phyloP scores from a whole-genome alignment of 73 alveolate species.

The Paramecium sexaurelia region DNA sequence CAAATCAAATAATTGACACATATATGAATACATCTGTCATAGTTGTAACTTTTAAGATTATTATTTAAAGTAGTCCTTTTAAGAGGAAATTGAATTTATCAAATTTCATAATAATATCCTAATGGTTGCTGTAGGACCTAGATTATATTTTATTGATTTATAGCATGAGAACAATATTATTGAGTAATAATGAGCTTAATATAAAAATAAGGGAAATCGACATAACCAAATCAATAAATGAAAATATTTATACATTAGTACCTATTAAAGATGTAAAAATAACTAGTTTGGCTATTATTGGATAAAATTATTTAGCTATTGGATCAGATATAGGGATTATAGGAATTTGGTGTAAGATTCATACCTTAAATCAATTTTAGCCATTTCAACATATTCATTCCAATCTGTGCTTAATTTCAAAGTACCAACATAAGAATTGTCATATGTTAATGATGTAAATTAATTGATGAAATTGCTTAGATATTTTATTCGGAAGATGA shows the following conservation, averaged over 20 bases:
- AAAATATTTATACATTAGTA: neutral
- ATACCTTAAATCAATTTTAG: neutral
- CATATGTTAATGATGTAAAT: neutral
- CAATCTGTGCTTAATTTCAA: neutral
- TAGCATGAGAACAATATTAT: neutral
- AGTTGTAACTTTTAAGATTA: neutral
- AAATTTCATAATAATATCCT: neutral
- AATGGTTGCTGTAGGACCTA: neutral
- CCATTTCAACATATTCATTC: neutral
- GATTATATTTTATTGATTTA: constrained; percentile 11
- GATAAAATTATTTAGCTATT: neutral
- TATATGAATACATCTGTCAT: neutral
- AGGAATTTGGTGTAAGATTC: constrained; percentile 41
- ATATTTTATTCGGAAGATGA: neutral
- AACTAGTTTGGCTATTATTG: neutral
- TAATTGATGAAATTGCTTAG: neutral
- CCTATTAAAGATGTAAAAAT: neutral
- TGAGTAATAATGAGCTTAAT: neutral
- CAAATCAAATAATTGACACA: neutral
- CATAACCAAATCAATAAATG: neutral
- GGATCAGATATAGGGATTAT: constrained; percentile 31
- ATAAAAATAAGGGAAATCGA: neutral
- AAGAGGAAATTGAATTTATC: neutral
- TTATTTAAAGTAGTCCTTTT: neutral
- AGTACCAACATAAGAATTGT: neutral